Base-by-base conservation (phyloP, 1,284 basidiomycete genomes). In the Sporisorium reilianum region DNA sequence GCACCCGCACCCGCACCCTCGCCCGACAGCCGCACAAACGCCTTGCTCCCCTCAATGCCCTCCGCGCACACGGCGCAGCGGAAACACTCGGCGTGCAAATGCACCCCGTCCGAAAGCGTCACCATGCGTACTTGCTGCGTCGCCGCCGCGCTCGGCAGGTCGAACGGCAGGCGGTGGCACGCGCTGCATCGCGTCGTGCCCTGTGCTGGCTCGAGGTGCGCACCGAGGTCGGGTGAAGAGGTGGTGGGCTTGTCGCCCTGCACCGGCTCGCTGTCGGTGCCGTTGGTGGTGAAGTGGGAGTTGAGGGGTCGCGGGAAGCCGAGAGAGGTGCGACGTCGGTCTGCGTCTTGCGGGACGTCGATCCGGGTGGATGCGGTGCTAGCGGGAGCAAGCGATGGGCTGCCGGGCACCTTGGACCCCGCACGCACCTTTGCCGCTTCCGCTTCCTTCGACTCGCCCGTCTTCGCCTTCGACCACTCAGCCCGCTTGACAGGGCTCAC, bases 31-130 rank as follows among this genome's bases (percentile, higher is more conserved):
- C 80, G 25, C 3, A 73, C 64, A 42, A 81, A 81, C 1, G 61
- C 54, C 50, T 59, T 64, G 0, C n/a, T 22, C 2, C 64, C 75
- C 22, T 78, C 75, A 28, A 80, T 80, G 9, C 32, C 10, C 4
- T 41, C 34, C 4, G 32, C 10, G 48, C 80, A 81, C 9, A 78
- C 25, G 10, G 54, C 46, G 48, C 80, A 81, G 10, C 30, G 34
- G 59, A 81, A 80, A 58, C 80, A 81, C 2, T 68, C 62, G 23
- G 75, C 69, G 28, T 81, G 80, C 1, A 80, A 53, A 18, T 70
- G 64, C 2, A 53, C 23, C 8, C 42, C 53, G 20, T 64, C 49
- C 2, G 52, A 18, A 7, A 81, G 51, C 0, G 75, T 70, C 9
- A 81, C 62, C 75, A 81, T 73, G 8, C 65, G 50, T 3, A 67